A percentile compares a stretch with the other conserved stretches of the same genome.
Evolutionary conservation across 257 asterid species (phyloP).

Genomic region (Solanum bulbocastanum): DNA sequence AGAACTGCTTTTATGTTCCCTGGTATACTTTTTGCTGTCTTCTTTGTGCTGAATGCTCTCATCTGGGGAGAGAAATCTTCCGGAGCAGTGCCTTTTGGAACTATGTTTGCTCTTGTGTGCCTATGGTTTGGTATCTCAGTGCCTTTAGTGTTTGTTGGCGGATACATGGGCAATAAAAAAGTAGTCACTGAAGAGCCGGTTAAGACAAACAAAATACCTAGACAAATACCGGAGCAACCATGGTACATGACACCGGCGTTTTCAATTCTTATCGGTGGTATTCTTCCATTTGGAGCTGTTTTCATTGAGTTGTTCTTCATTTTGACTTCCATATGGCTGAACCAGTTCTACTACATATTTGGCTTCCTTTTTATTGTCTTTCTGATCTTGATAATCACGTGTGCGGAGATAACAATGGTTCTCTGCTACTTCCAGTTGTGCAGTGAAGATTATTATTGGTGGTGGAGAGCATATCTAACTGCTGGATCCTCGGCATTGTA

Average conservation of each 20-base stretch:
- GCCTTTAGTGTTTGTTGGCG: constrained; percentile 70
- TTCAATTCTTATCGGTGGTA: constrained; percentile 75
- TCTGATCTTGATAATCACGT: constrained; percentile 61
- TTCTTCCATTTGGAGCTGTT: constrained; percentile 86
- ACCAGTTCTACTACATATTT: constrained; percentile 78
- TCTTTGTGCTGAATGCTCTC: constrained; percentile 63
- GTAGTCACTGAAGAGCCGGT: constrained; percentile 65
- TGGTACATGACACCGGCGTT: constrained; percentile 83
- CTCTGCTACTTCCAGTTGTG: constrained; percentile 91
- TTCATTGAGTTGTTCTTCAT: constrained; percentile 82
- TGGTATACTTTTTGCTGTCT: constrained; percentile 57
- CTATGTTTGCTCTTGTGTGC: constrained; percentile 80
- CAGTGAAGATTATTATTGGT: constrained; percentile 85
- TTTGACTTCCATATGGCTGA: constrained; percentile 86
- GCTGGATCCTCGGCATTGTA: constrained; percentile 69
- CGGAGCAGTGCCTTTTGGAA: constrained; percentile 80
- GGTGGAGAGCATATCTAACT: constrained; percentile 91
- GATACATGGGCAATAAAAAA: constrained; percentile 67
- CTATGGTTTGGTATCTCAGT: constrained; percentile 86
- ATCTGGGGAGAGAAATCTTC: constrained; percentile 86
- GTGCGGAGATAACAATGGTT: constrained; percentile 79
- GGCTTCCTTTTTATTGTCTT: constrained; percentile 85
- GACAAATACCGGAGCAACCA: constrained; percentile 80
- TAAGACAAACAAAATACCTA: constrained; percentile 70
- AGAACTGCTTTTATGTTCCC: constrained; percentile 84